Evolutionary conservation across 805 yeast genomes (phyloP), one percentile per base, ranked within the genome.

Genomic region (Zygosaccharomyces lentus): DNA sequence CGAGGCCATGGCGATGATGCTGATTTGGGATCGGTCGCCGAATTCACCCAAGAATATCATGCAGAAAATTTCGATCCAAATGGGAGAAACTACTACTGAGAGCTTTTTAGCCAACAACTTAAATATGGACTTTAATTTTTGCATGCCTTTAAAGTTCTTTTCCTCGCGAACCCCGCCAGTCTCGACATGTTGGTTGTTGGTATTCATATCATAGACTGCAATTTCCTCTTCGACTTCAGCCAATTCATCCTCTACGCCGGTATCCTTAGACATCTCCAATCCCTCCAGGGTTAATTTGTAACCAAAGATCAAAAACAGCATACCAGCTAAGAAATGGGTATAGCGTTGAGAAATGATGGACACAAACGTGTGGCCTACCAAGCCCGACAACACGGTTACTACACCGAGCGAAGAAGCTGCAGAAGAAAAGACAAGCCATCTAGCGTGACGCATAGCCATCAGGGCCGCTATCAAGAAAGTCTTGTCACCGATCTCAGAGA

Each of bases 11-110:
- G 98, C 98, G 58, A 93, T 89, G 27, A 97, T 93, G 36, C 97
- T 96, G 46, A 93, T 88, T 70, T 93, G 99, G 9, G 97, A 89
- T 59, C 99, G 81, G 67, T 93, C 99, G 42, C 99, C 99, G 95
- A 98, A 89, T 70, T 93, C 99, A 50, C 97, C 99, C 41, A 93
- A 71, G 65, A 93, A 93, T 4, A 96, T 87, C 98, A 93, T 91
- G 44, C 81, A 80, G 62, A 93, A 93, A 4, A 91, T 91, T 71
- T 91, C 96, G 54, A 89, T 83, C 90, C 96, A 93, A 8, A 82
- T 70, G 3, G 99, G 98, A 2, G 96, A 84, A 46, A 91, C 71
- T 4, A 88, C 68, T 46, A 80, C 77, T 2, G 80, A 66, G 2
- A 83, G 79, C 41, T 85, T 71, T 54, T 81, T 75, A 34, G 71